Evolutionary conservation across 1,139 yeast species (phyloP), one percentile per base, ranked within the genome.

Genomic region (Nakaseomyces uthaithaninus): DNA sequence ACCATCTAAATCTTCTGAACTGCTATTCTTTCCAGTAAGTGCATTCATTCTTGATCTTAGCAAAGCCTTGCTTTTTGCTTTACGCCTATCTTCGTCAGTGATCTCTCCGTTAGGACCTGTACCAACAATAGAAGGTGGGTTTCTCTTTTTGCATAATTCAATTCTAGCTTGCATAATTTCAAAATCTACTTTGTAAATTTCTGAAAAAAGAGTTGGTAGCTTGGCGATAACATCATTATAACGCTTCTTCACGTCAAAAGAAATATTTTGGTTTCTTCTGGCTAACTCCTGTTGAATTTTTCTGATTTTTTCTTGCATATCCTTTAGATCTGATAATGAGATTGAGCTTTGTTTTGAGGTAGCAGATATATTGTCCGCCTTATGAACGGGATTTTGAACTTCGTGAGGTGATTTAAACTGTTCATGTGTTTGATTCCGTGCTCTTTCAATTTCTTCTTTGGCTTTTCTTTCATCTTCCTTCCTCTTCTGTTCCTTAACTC

Each of bases 31-130:
- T 1, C 96, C 97, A 0, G 96, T 87, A 50, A 91, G 69, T 7
- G 91, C 85, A 16, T 95, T 94, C 94, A 89, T 86, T 49, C 94
- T 71, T 34, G 89, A 82, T 49, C 79, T 80, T 49, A 89, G 68
- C 43, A 78, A 64, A 38, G 91, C 91, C 55, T 83, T 80, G 33
- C 85, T 78, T 51, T 75, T 80, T 38, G 87, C 91, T 54, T 82
- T 82, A 44, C 82, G 72, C 45, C 83, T 72, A 56, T 89, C 96
- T 12, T 75, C 65, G 27, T 85, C 95, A 3, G 95, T 85, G 8
- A 86, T 72, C 47, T 77, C 76, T 12, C 95, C 96, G 53, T 80
- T 76, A 27, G 87, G 80, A 1, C 95, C 96, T 11, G 93, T 76
- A 2, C 95, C 96, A 18, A 71, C 68, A 39, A 86, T 71, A n/a